A percentile compares a stretch with the other conserved stretches of the same genome.
Conservation (phyloP, 768 basidiomycete genomes). For the Pulveroboletus sp. region DNA sequence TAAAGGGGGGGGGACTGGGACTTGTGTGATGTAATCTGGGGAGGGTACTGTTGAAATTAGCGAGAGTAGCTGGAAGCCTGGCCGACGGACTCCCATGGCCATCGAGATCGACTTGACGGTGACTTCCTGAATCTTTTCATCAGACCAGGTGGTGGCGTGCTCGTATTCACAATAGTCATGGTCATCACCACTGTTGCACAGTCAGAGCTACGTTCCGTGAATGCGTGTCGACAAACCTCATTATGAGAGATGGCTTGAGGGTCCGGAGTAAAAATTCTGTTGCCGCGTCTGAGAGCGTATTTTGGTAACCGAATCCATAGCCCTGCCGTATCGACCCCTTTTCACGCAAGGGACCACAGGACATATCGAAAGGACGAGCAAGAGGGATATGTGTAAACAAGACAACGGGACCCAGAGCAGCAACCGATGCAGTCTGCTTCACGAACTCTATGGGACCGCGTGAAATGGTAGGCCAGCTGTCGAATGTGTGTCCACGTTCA, state of each 20-base stretch:
- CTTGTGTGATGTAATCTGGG: constrained; percentile 30
- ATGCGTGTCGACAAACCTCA: constrained; percentile 51
- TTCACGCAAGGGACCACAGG: constrained; percentile 79
- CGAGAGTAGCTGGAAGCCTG: constrained; percentile 89
- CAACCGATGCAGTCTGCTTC: constrained; percentile 32
- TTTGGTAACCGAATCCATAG: constrained; percentile 78
- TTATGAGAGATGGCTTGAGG: constrained; percentile 62
- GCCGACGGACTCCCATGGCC: constrained; percentile 77
- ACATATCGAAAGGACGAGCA: constrained; percentile 56
- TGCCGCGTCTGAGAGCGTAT: constrained; percentile 65
- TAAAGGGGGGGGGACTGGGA: constrained; percentile 30
- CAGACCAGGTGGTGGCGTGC: constrained; percentile 34
- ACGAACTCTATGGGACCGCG: constrained; percentile 54
- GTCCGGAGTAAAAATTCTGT: constrained; percentile 61
- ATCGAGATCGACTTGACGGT: constrained; percentile 89
- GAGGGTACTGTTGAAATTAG: constrained; percentile 42
- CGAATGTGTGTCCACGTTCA: constrained; percentile 35
- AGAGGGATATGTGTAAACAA: constrained; percentile 91
- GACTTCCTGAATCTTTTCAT: constrained; percentile 54
- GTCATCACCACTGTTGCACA: constrained; percentile 70
- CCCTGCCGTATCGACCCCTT: constrained; percentile 68
- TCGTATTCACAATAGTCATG: constrained; percentile 90
- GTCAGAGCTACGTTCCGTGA: constrained; percentile 1
- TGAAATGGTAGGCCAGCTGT: constrained; percentile 44
- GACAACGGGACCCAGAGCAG: constrained; percentile 46